Evolutionary conservation across 257 asterid genomes (phyloP), one percentile per base, ranked within the genome.

Genomic region (Anisodus acutangulus): DNA sequence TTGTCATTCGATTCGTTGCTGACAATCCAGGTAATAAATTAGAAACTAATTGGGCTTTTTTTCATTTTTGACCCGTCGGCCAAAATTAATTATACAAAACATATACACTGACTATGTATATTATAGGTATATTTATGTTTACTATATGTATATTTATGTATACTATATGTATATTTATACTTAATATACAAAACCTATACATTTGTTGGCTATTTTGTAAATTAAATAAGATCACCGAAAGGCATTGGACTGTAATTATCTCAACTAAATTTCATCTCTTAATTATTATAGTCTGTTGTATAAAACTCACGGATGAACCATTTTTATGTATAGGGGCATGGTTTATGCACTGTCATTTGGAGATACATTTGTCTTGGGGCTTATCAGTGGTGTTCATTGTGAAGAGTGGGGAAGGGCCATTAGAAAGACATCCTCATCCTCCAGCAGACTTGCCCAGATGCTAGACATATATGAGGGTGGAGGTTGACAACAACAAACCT

Each of bases 301-400:
- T 26, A 6, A 49, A 26, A 26, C 47, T 84, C 37, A 67, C 10
- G 72, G 68, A 11, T 86, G 63, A 83, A 84, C n/a, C 16, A 35
- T 67, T 83, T 81, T 59, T 72, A 45, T 85, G 81, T 66, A 76
- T 78, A 92, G 94, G 96, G 88, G 89, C 89, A 55, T 91, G 96
- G 96, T 91, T 92, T 62, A 89, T 89, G 91, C 89, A 89, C 49
- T 92, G 95, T 84, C 95, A 92, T 86, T 81, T 92, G 90, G 94
- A 92, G 83, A 86, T 92, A 81, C 93, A 92, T 86, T 74, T 88
- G 45, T 85, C 93, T 4, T 92, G 96, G 95, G 95, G 94, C 16
- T 86, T 92, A 66, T 84, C 93, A 0, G 87, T 90, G 88, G 94
- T 84, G 84, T 82, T 91, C 37, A 90, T 91, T 1, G 91, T 90